Evolutionary conservation across 2,329 filamentous ascomycete genomes (phyloP), one percentile per base, ranked within the genome.

Genomic region (Penicillium rolfsii): DNA sequence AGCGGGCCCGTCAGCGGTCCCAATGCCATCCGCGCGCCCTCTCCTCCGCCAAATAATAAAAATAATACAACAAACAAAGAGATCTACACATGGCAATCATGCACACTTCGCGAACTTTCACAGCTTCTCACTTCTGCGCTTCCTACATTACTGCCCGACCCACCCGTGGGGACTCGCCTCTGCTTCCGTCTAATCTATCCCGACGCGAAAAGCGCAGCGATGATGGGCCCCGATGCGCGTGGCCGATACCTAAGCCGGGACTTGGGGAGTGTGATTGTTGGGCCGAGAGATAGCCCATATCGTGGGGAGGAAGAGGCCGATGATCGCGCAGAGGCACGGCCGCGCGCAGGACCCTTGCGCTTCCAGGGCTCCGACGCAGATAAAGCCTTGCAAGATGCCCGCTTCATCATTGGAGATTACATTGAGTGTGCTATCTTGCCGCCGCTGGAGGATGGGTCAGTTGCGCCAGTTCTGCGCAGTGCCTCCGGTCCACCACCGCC

Each of bases 391-490:
- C 83, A 83, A 40, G 91, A 96, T 57, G 87, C 86, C 36, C 85
- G 89, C 24, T 96, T 97, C 71, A 89, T 97, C 11, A 89, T 95
- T 64, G 94, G 94, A 0, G 94, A 98, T 76, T 96, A 90, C 72
- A 83, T 98, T 43, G 89, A 89, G 60, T 94, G 91, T 74, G 91
- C 91, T 5, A 88, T 97, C 61, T 81, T 94, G 58, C 88, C 91
- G 45, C 91, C 91, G 0, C 79, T 90, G 28, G 80, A 85, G 35
- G 89, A 94, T 73, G 93, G 93, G 0, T 85, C 85, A 35, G 87
- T 96, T 41, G 88, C 88, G 46, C 86, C 90, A 40, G 24, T 63
- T 2, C 57, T 64, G 2, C 64, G 64, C 45, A 63, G 67, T 40
- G 57, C 55, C 1, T 54, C 62, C 16, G 80, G 76, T 6, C 59